phyloP scores from a whole-genome alignment of 306 rosid species.

The Begonia peltatifolia region DNA sequence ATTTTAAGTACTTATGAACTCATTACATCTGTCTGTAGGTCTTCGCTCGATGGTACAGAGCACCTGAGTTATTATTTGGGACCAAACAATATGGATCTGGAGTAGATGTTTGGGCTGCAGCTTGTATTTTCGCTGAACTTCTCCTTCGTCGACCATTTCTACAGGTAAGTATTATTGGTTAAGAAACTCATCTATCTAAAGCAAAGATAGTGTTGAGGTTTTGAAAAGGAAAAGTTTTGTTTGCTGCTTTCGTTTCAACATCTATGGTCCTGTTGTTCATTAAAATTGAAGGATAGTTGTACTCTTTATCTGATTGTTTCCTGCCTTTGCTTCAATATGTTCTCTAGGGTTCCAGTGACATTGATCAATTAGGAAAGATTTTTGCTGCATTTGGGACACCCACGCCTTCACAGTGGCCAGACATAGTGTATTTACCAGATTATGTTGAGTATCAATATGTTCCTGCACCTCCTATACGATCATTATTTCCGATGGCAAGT shows the following conservation, averaged over 20 bases:
- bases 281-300: neutral
- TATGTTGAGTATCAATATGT: constrained; percentile 89
- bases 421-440: constrained; percentile 78
- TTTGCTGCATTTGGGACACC: constrained; percentile 96
- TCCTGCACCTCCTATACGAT: constrained; percentile 71
- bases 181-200: no score
- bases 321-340: constrained; percentile 4
- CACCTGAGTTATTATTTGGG: constrained; percentile 91
- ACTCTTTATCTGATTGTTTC: constrained; percentile 9
- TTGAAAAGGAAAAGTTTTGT: no score
- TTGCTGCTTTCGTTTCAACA: no score
- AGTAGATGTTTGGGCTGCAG: constrained; percentile 99
- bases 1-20: constrained; percentile 1
- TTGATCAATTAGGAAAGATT: constrained; percentile 91
- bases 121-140: constrained; percentile 87
- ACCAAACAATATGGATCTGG: constrained; percentile 90
- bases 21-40: constrained; percentile 32
- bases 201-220: no score
- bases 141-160: constrained; percentile 85
- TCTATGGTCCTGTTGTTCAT: no score
- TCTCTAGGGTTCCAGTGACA: constrained; percentile 82
- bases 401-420: constrained; percentile 86
- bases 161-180: constrained; percentile 35
- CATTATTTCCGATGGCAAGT: constrained; percentile 79
- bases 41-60: constrained; percentile 98